phyloP scores from a whole-genome alignment of 225 moss, liverwort and hornwort species.

The Bryum argenteum region DNA sequence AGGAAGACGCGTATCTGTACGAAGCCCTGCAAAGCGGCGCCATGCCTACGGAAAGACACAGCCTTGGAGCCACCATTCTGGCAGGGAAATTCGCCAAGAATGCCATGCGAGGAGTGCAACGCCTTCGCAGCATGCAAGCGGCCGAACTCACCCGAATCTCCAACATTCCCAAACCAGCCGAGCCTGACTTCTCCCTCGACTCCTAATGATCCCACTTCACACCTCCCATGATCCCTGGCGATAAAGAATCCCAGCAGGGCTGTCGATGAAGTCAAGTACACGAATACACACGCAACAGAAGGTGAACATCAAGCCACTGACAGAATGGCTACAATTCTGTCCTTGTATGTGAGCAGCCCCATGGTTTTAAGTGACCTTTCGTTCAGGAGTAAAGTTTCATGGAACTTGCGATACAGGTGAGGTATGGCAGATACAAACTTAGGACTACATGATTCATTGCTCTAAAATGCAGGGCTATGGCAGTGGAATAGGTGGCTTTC shows the following conservation, averaged over 20 bases:
- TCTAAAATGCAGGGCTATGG: no score
- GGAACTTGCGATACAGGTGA: no score
- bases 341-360: neutral
- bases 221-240: neutral
- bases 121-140: slow-evolving; percentile 73
- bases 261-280: no score
- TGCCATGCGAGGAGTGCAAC: slow-evolving; percentile 75
- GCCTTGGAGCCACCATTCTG: slow-evolving; percentile 68
- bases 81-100: slow-evolving; percentile 74
- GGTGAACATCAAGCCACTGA: no score
- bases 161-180: slow-evolving; percentile 77
- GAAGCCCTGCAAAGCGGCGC: slow-evolving; percentile 48
- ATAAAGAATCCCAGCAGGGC: neutral
- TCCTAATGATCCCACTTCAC: neutral
- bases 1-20: slow-evolving; percentile 51
- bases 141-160: slow-evolving; percentile 62
- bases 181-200: slow-evolving; percentile 77
- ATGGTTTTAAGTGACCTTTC: no score
- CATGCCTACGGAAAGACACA: slow-evolving; percentile 40
- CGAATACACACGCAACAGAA: no score
- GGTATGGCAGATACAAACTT: no score
- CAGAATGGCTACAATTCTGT: neutral
- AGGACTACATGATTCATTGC: no score
- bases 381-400: no score
- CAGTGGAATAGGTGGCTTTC: no score